phyloP scores from a whole-genome alignment of 352 stramenopile genomes.

The Pythium apleroticum region DNA sequence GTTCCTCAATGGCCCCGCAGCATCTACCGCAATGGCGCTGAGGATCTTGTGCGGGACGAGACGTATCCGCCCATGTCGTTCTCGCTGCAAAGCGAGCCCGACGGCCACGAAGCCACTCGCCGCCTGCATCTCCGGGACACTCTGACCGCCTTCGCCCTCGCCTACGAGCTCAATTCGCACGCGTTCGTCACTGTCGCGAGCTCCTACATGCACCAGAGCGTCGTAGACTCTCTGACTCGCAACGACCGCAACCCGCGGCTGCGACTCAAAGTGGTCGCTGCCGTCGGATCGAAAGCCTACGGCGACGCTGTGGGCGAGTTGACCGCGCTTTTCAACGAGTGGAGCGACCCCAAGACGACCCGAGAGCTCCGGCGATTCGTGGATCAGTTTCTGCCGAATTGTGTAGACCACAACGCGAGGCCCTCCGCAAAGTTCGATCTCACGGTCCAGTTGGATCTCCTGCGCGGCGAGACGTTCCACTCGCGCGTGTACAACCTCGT shows the following conservation, averaged over 20 bases:
- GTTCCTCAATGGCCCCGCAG: not conserved
- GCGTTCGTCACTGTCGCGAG: not conserved
- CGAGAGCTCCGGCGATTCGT: not conserved
- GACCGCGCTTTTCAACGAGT: not conserved
- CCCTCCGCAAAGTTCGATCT: not conserved
- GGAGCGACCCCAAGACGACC: not conserved
- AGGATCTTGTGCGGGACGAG: not conserved
- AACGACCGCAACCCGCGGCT: not conserved
- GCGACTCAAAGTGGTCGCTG: not conserved
- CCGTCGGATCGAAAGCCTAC: not conserved
- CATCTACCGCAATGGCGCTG: not conserved
- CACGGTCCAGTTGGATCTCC: not conserved
- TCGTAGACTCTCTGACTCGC: not conserved
- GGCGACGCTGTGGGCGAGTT: not conserved
- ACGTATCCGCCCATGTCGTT: not conserved
- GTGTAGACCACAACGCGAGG: too few relatives aligned
- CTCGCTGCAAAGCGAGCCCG: not conserved
- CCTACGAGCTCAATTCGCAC: not conserved
- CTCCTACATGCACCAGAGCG: not conserved
- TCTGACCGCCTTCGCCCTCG: not conserved
- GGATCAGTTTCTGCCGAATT: too few relatives aligned
- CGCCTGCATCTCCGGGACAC: conserved; percentile 1
- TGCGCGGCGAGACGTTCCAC: not conserved
- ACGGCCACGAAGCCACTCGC: not conserved
- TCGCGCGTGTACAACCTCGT: not conserved